phyloP scores from a whole-genome alignment of 768 basidiomycete genomes.

The Collybia mongolica region DNA sequence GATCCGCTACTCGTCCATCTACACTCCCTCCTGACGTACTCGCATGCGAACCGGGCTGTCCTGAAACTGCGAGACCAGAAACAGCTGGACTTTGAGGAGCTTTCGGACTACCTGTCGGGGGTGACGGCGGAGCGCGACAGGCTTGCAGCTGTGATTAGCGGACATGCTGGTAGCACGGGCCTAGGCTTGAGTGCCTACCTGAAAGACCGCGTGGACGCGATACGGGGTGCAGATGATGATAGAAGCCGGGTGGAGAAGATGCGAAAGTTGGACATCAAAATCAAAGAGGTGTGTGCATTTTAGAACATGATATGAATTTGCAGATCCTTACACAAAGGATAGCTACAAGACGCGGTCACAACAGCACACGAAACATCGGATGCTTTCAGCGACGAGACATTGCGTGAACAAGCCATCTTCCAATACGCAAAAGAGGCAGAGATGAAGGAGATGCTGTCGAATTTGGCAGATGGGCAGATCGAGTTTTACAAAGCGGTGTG shows the following conservation, averaged over 20 bases:
- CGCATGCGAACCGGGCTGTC: constrained; percentile 90
- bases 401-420: constrained; percentile 89
- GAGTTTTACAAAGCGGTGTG: constrained; percentile 83
- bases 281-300: constrained; percentile 76
- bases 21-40: constrained; percentile 91
- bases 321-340: not conserved
- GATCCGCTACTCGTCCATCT: constrained; percentile 91
- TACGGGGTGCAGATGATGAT: constrained; percentile 93
- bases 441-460: constrained; percentile 93
- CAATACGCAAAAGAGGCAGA: constrained; percentile 89
- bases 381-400: constrained; percentile 93
- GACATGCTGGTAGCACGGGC: constrained; percentile 83
- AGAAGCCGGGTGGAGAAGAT: constrained; percentile 91
- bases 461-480: constrained; percentile 91
- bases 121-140: constrained; percentile 92
- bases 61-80: constrained; percentile 97
- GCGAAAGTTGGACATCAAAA: constrained; percentile 88
- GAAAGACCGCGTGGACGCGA: constrained; percentile 87
- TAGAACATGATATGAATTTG: not conserved
- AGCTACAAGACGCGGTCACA: constrained; percentile 97
- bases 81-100: constrained; percentile 97
- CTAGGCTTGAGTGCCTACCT: constrained; percentile 87
- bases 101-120: constrained; percentile 92
- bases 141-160: constrained; percentile 83
- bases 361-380: constrained; percentile 95